Evolutionary conservation across 2,329 filamentous ascomycete genomes (phyloP).

Genomic region (Diaporthe sp.): DNA sequence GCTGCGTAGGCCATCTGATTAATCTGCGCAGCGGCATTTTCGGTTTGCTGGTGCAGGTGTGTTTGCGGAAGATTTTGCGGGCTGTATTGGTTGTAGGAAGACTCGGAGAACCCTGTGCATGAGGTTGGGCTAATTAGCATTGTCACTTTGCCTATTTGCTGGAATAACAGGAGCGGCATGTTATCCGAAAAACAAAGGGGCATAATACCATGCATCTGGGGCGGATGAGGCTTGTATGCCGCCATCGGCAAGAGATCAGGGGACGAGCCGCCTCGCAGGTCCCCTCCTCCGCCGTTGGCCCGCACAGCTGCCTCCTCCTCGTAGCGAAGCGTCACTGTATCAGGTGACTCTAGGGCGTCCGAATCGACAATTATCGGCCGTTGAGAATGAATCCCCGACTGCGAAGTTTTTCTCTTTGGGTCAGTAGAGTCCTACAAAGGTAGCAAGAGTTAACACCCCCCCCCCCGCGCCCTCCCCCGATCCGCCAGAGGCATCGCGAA

Average conservation of each 20-base stretch:
- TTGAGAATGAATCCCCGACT: slow-evolving; percentile 65
- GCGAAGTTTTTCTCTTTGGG: slow-evolving; percentile 24
- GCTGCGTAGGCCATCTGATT: slow-evolving; percentile 67
- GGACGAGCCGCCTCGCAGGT: slow-evolving; percentile 66
- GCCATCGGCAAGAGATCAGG: slow-evolving; percentile 78
- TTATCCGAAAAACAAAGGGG: neutral
- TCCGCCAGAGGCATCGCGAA: neutral
- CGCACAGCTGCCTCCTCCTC: slow-evolving; percentile 64
- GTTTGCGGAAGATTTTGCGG: slow-evolving; percentile 51
- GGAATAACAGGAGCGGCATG: neutral
- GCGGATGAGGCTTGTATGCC: slow-evolving; percentile 81
- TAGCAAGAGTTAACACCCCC: neutral
- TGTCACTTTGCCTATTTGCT: neutral
- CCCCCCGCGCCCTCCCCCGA: neutral
- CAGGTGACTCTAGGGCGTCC: slow-evolving; percentile 66
- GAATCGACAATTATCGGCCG: slow-evolving; percentile 67
- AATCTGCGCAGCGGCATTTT: slow-evolving; percentile 62
- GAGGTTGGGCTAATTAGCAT: neutral
- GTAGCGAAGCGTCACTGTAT: slow-evolving; percentile 66
- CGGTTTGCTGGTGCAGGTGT: slow-evolving; percentile 50
- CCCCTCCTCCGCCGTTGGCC: slow-evolving; percentile 58
- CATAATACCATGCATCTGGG: slow-evolving; percentile 84
- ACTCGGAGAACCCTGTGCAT: slow-evolving; percentile 51
- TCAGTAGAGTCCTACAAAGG: slow-evolving; percentile 4
- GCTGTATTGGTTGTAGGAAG: slow-evolving; percentile 64